Base-by-base conservation (phyloP, 2,329 filamentous ascomycete genomes). In the Monosporascus sp. region DNA sequence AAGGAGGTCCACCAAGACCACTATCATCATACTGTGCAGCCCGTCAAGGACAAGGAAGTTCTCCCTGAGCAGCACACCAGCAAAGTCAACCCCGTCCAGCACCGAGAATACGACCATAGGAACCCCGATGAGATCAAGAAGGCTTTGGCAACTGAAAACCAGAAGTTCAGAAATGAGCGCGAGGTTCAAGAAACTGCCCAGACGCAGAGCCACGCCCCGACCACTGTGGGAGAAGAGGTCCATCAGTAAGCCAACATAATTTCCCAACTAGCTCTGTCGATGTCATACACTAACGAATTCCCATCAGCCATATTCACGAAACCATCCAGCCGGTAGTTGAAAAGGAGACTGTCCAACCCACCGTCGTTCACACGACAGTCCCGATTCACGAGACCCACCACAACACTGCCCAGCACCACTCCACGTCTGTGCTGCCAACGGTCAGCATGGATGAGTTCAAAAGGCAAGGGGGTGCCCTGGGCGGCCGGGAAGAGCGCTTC, bases 381-480 rank as follows among this genome's bases (percentile, higher is more conserved):
- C 87, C 86, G 0, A 78, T 90, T 42, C 86, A 90, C 58, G 87
- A 90, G 70, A 79, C 81, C 2, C 86, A 90, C 64, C 83, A 89
- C 61, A 82, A 85, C 49, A 75, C 80, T 15, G 75, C 85, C 1
- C 78, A 86, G 54, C 82, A 88, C 65, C 87, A 90, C 64, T 75
- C 77, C 44, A 78, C 83, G 2, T 83, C 84, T 1, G 75, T 80
- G 3, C 75, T 90, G 0, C 86, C 86, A 1, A 68, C 80, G 11
- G 83, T 89, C 65, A 82, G 74, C 37, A 75, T 90, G 65, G 72
- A 76, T 0, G 85, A 90, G 60, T 90, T 87, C 65, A 71, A 68
- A 70, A 65, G 70, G 54, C 67, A 78, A 50, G 81, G 82, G 15
- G 81, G 82, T 44, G 68, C 71, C 2, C 67, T 87, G 1, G 68